Base-by-base conservation (phyloP, 306 rosid species). In the Prunus mume region DNA sequence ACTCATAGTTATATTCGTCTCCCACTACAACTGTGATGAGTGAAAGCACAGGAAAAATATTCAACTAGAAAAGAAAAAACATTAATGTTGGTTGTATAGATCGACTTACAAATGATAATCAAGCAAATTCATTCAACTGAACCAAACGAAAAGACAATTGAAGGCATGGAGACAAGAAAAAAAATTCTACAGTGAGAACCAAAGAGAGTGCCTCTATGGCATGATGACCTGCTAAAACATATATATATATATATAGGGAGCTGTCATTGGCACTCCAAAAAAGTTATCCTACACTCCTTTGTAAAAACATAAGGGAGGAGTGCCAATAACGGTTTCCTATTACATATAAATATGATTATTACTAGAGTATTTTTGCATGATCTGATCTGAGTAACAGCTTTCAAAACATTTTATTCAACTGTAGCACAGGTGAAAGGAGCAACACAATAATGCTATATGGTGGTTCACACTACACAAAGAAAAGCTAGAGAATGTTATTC, bases 341-440 rank as follows among this genome's bases (percentile, higher is more conserved):
- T 38, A 38, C 43, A 6, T 38, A 38, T 6, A 49, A 50, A 28
- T 9, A 49, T n/a, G 32, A 45, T 9, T 17, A 28, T 50, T 51
- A 69, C 60, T 69, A 68, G 17, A 24, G 24, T 4, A 34, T 19
- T 17, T 67, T 67, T 25, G 17, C 27, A 69, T 50, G 28, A 50
- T 69, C 22, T 28, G 58, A 50, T 70, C 74, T 10, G 62, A 70
- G 62, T 50, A 24, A 49, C 60, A 69, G 20, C 60, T 50, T 49
- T 15, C 12, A 28, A 49, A 70, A 38, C 41, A 28, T 30, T 51
- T 38, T 5, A 9, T 70, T 34, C 22, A 30, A 30, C 25, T 28
- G 1, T 69, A 2, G 20, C 41, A 69, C n/a, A 24, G 22, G 58
- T 68, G 41, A 68, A 46, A 24, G 46, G 7, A 51, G 41, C 38